Evolutionary conservation across 2,329 filamentous ascomycete species (phyloP), one percentile per base, ranked within the genome.

Genomic region (Pseudogymnoascus sp.): DNA sequence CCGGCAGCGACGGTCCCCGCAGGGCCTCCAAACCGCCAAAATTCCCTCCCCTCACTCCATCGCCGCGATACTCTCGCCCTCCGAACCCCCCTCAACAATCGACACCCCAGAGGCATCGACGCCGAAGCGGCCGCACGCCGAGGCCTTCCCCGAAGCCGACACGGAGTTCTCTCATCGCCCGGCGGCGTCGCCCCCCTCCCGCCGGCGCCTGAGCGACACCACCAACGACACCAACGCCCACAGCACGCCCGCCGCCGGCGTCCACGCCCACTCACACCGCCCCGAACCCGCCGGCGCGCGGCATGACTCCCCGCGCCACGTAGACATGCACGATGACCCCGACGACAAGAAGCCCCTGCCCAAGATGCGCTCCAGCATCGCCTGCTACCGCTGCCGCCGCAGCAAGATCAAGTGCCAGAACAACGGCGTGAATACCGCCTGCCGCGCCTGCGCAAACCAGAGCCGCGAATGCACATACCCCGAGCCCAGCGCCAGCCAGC

Each of bases 321-420:
- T 23, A 37, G 43, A 48, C 43, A 62, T 41, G 37, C 28, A 39
- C 60, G 64, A 66, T 57, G 67, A 69, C 65, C 69, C 70, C 64
- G 75, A 78, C 68, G 76, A 78, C 69, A 78, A 77, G 70, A 80
- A 78, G 66, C 75, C 76, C 60, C 69, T 73, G 54, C 77, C 77
- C 71, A 80, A 80, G 36, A 89, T 92, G 84, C 84, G 90, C 69
- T 92, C 90, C 57, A 90, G 88, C 72, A 91, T 93, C 73, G 90
- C 90, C 60, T 95, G 90, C 76, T 80, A 85, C 66, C 82, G 85
- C 67, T 93, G 90, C 73, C 83, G 90, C 65, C 85, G 85, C 71
- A 92, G 89, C 73, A 96, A 95, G 77, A 90, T 93, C 73, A 93
- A 93, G 77, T 96, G 91, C 78, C 86, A 91, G 70, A 95, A 95